Evolutionary conservation across 139 green algal species (phyloP), one percentile per base, ranked within the genome.

Genomic region (Trebouxia sp.): DNA sequence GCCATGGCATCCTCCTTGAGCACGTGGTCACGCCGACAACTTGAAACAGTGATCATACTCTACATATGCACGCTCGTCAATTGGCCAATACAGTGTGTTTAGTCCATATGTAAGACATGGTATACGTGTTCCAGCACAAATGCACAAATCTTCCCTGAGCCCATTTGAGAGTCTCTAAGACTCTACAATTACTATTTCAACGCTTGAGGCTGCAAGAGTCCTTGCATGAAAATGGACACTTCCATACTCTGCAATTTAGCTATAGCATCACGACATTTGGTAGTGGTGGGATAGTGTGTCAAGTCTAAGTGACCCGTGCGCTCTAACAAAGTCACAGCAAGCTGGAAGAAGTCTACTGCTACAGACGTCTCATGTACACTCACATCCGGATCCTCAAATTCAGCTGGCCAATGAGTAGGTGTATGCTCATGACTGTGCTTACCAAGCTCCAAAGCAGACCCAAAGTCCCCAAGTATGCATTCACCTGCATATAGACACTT

Each of bases 231-330:
- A 72, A 35, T 72, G 62, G 62, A 30, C 62, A 72, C 62, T 72
- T 72, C 62, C 62, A 72, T 72, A 72, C 62, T 72, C 62, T 72
- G 62, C 62, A 72, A 72, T 72, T 70, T 72, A 72, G 62, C 62
- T 72, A 72, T 72, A 72, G 62, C 62, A 72, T 72, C 62, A 72
- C 62, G 62, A 72, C 62, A 72, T 35, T 72, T 72, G 62, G 62
- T 72, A 72, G 62, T 72, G 62, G 62, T 72, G 62, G 62, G 62
- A 72, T 72, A 72, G 62, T 45, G 8, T 72, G 30, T 72, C 62
- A 72, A 45, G 62, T 72, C 62, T 30, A 72, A 72, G 62, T 72
- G 62, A 72, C 62, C 62, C 43, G 62, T 72, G 62, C 62, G 62
- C 32, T 72, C 62, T 35, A 72, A 72, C 62, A 72, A 72, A 72